Conservation (phyloP, 2,329 filamentous ascomycete species). For the Camptophora hylomeconis region DNA sequence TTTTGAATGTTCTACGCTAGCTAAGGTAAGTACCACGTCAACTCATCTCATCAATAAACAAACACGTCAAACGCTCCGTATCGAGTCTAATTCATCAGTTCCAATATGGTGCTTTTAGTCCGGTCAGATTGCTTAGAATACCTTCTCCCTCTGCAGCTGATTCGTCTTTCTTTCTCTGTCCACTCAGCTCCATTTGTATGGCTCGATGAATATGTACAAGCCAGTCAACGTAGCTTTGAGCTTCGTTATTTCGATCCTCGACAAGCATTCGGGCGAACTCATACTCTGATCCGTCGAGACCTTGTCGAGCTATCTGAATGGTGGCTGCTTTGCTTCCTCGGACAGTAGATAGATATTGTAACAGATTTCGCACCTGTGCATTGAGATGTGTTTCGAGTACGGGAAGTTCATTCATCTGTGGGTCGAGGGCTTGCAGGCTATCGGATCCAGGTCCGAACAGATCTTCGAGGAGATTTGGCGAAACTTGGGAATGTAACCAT, state of each 20-base stretch:
- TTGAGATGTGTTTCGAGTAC: slow-evolving; percentile 85
- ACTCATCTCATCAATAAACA: no score
- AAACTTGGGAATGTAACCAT: slow-evolving; percentile 87
- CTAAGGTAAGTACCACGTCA: no score
- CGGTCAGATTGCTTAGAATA: slow-evolving; percentile 31
- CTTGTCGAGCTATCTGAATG: slow-evolving; percentile 82
- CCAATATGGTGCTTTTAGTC: slow-evolving; percentile 34
- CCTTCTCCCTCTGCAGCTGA: slow-evolving; percentile 23
- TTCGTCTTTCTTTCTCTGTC: slow-evolving; percentile 36
- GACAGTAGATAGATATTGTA: slow-evolving; percentile 70
- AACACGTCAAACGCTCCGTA: no score
- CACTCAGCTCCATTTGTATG: slow-evolving; percentile 69
- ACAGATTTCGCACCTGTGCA: slow-evolving; percentile 83
- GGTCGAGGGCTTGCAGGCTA: slow-evolving; percentile 62
- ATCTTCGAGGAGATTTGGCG: slow-evolving; percentile 78
- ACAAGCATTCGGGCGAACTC: slow-evolving; percentile 86
- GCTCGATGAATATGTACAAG: slow-evolving; percentile 86
- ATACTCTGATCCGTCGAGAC: slow-evolving; percentile 86
- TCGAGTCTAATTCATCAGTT: slow-evolving; percentile 19
- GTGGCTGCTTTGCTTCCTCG: slow-evolving; percentile 79
- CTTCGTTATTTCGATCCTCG: slow-evolving; percentile 94
- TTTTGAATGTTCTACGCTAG: no score
- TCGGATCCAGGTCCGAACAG: slow-evolving; percentile 70
- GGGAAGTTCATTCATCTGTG: slow-evolving; percentile 67
- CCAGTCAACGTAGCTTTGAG: slow-evolving; percentile 97